Conservation (phyloP, 139 green algal genomes). For the Diplosphaera chodatii region DNA sequence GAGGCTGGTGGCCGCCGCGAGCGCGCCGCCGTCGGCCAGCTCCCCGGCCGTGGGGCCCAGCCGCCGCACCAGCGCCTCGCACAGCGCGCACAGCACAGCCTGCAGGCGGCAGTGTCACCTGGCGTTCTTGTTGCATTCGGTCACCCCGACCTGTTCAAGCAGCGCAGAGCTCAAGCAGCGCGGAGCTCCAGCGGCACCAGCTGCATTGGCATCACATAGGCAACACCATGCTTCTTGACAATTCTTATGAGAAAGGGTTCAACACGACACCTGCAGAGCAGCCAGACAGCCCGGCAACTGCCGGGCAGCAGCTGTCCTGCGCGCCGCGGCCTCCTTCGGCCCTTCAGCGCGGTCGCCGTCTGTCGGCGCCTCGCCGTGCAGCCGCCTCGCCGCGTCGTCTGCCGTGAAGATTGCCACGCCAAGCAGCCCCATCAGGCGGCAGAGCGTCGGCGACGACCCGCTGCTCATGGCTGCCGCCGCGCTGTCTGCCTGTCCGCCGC, state of each 20-base stretch:
- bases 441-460: too few species aligned
- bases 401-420: background rate
- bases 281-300: slow-evolving; percentile 5
- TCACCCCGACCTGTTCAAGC: too few species aligned
- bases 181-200: too few species aligned
- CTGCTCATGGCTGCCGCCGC: background rate
- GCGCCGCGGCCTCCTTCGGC: background rate
- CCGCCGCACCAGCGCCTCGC: background rate
- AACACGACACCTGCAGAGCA: slow-evolving; percentile 5
- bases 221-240: too few species aligned
- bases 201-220: too few species aligned
- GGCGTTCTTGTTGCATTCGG: too few species aligned
- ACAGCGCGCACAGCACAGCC: background rate
- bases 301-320: slow-evolving; percentile 1
- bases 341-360: background rate
- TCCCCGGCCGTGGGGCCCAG: background rate
- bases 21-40: slow-evolving; percentile 26
- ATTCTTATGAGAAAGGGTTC: background rate
- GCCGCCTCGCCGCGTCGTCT: background rate
- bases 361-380: background rate
- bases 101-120: background rate
- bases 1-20: slow-evolving; percentile 13
- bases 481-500: too few species aligned
- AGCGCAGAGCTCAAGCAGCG: too few species aligned
- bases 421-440: background rate